Conservation (phyloP, 495 filamentous ascomycete genomes). For the Monascus purpureus region DNA sequence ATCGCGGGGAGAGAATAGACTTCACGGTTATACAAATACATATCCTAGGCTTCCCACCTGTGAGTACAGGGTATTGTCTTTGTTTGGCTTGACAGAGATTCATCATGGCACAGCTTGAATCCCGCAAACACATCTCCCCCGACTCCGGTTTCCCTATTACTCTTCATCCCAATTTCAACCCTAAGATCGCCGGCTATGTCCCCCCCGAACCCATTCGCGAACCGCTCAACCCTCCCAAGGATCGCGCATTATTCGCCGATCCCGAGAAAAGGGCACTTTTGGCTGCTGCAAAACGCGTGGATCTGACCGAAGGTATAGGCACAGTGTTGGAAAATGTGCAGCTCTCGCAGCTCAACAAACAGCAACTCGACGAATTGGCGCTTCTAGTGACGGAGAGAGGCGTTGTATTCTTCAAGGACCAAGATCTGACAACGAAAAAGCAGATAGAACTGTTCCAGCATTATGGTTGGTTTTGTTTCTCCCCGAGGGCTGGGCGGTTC, state of each 20-base stretch:
- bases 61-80: too few relatives aligned
- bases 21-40: too few relatives aligned
- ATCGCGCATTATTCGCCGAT: conserved; percentile 37
- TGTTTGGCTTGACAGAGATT: too few relatives aligned
- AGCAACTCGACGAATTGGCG: conserved; percentile 30
- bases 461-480: conserved; percentile 30
- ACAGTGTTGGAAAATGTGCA: conserved; percentile 30
- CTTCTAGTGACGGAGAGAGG: conserved; percentile 27
- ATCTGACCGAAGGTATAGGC: conserved; percentile 40
- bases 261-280: conserved; percentile 36
- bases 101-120: too few relatives aligned
- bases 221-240: conserved; percentile 26
- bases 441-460: conserved; percentile 40
- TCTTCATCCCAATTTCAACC: too few relatives aligned
- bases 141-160: too few relatives aligned
- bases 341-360: conserved; percentile 21
- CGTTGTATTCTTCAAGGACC: conserved; percentile 31
- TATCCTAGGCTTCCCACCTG: too few relatives aligned
- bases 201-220: conserved; percentile 23
- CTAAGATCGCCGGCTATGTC: too few relatives aligned
- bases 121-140: too few relatives aligned
- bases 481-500: too few relatives aligned
- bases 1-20: too few relatives aligned
- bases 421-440: conserved; percentile 34
- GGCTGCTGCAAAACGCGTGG: conserved; percentile 25